Base-by-base conservation (phyloP, 768 basidiomycete species). In the Mycena epipterygia region DNA sequence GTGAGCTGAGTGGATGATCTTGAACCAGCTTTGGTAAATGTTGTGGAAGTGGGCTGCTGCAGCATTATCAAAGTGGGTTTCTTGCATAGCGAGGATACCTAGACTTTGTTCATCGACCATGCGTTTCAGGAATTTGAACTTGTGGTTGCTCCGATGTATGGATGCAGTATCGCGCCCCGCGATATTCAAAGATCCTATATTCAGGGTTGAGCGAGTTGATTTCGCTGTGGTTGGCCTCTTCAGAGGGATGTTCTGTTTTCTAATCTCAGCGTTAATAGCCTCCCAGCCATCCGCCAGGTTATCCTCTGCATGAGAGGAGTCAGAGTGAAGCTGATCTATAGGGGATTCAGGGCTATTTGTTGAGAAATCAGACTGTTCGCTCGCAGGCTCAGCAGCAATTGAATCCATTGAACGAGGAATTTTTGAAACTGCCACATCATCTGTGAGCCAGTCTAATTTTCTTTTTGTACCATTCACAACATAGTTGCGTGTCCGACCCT, bases 41-140 rank as follows among this genome's bases (percentile, higher is more conserved):
- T 30, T 53, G 17, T 42, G 17, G 12, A 68, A 68, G n/a, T 61
- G 23, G 17, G 46, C 39, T 33, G 56, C 57, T 11, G 42, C 64
- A 35, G 41, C 23, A 17, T 71, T 29, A 25, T 56, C 62, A 0
- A 78, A 49, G 66, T 79, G 78, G 3, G 76, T 75, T 41, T 79
- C 78, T 35, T 77, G 75, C 0, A 79, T 19, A 0, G 67, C 71
- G 12, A 79, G 60, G 12, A 78, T 52, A 3, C 57, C 70, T 0
- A 79, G 69, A 12, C 68, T 48, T 0, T 77, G 4, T 5, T 76
- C 64, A 12, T 56, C 29, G 6, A 79, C 33, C 0, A 69, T 35
- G 16, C 46, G 62, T 37, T 73, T 67, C 7, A 79, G 44, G 6
- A 52, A 35, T 25, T 35, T n/a, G 73, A 76, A 79, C 65, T 79